A percentile compares a stretch with the other conserved stretches of the same genome.
phyloP scores from a whole-genome alignment of 768 basidiomycete genomes.

The Leccinum sublutescens region DNA sequence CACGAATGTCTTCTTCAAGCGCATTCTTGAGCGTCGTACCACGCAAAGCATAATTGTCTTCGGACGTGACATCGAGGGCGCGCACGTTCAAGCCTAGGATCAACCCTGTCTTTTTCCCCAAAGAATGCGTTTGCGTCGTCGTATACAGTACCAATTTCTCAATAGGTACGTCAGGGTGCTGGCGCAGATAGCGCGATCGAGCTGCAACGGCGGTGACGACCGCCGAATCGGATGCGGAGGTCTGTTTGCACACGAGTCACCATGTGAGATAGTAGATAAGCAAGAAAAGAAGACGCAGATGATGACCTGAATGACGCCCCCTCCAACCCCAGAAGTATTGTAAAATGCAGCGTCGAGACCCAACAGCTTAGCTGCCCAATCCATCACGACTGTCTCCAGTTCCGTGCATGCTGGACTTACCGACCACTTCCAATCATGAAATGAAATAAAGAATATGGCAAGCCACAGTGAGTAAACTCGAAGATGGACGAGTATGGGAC shows the following conservation, averaged over 20 bases:
- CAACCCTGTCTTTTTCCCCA: conserved; percentile 76
- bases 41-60: conserved; percentile 66
- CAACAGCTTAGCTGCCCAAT: conserved; percentile 45
- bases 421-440: neutral
- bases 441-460: neutral
- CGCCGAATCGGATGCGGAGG: conserved; percentile 81
- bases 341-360: conserved; percentile 69
- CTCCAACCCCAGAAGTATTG: conserved; percentile 66
- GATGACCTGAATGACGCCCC: conserved; percentile 77
- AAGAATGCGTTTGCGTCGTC: conserved; percentile 87
- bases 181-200: conserved; percentile 52
- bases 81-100: conserved; percentile 76
- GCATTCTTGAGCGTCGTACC: conserved; percentile 59
- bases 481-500: neutral
- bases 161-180: conserved; percentile 46
- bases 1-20: conserved; percentile 58
- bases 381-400: neutral
- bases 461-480: neutral
- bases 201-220: conserved; percentile 81
- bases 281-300: neutral
- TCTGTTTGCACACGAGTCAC: conserved; percentile 39
- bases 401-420: neutral
- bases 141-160: conserved; percentile 80
- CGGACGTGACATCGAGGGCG: conserved; percentile 59
- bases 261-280: neutral